Base-by-base conservation (phyloP, 257 asterid genomes). In the Solanum tarijense region DNA sequence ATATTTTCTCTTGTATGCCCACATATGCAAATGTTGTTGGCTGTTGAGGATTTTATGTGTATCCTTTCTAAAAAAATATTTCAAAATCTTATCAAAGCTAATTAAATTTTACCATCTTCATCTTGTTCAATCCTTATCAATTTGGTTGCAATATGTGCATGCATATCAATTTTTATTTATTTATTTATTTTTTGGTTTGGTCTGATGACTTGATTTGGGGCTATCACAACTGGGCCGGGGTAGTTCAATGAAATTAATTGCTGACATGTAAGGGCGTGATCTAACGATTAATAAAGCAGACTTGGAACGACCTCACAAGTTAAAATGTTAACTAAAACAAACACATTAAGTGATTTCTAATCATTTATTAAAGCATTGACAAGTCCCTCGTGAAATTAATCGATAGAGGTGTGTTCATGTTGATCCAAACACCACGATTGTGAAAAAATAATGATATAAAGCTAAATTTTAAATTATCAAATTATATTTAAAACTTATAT, bases 21-120 rank as follows among this genome's bases (percentile, higher is more conserved):
- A 78, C 5, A 46, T 25, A 78, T 78, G 14, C 84, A 78, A 78
- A 78, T 78, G 65, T 14, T 78, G 65, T 78, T 78, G 84, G 84
- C 2, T 78, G 84, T 78, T 78, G 84, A 41, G n/a, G 35, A 25
- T 78, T 78, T 78, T 78, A 52, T 52, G 23, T 52, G 36, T 29
- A 76, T n/a, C 35, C 84, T 76, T 76, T 76, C 35, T 39, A 10
- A 62, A 4, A 4, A 23, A 23, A 62, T 23, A 9, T 4, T 62
- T 62, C 62, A 13, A 78, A 78, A 78, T 78, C 13, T 78, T 78
- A 39, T 78, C 34, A 76, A 38, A 76, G 29, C 20, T 46, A 76
- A 62, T 62, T 62, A 76, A 35, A 21, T 76, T 38, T 74, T 23
- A 36, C 55, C 14, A 2, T 35, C 31, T 35, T 1, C 31, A 35